Conservation (phyloP, 2,329 filamentous ascomycete species). For the Fusarium temperatum region DNA sequence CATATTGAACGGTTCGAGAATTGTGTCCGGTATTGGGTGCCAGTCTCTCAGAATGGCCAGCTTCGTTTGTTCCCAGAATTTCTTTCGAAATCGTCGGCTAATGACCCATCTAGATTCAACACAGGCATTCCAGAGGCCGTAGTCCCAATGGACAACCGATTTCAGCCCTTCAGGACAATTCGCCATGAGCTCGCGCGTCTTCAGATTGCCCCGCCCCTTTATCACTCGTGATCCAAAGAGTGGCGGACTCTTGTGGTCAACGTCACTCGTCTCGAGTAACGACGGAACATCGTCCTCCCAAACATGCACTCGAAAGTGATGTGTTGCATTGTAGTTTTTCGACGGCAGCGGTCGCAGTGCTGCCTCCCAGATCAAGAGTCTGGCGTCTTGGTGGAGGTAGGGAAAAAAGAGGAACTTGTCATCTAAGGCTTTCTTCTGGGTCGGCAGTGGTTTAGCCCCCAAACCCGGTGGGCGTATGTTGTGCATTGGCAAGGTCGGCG, state of each 20-base stretch:
- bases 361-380: background rate
- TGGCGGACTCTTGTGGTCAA: background rate
- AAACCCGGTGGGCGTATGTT: background rate
- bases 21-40: too few species aligned
- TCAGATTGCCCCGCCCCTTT: too few species aligned
- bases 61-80: background rate
- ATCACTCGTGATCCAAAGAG: background rate
- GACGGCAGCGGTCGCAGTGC: background rate
- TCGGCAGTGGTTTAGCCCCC: too few species aligned
- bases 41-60: background rate
- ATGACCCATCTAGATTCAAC: background rate
- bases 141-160: background rate
- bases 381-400: background rate
- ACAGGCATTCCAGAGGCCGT: background rate
- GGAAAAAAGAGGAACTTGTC: background rate
- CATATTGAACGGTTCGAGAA: background rate
- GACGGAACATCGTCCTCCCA: accelerated
- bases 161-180: background rate
- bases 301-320: background rate
- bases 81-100: background rate
- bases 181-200: background rate
- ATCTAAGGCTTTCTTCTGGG: background rate
- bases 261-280: background rate
- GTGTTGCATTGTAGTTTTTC: background rate
- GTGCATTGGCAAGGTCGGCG: background rate